A percentile compares a stretch with the other conserved stretches of the same genome.
phyloP scores from a whole-genome alignment of 768 basidiomycete species.

The Pleurotus djamor region DNA sequence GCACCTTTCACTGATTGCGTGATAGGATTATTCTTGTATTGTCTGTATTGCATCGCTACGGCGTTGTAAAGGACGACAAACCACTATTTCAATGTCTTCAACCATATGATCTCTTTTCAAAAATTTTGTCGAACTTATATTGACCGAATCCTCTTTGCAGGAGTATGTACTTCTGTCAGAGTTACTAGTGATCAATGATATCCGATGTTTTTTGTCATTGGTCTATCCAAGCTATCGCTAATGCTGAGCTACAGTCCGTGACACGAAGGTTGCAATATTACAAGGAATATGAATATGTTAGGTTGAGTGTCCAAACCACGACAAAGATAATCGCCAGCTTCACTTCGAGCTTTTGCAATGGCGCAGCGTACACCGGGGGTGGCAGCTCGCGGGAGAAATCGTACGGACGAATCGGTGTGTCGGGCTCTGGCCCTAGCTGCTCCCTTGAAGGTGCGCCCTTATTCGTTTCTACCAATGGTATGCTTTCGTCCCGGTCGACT shows the following conservation, averaged over 20 bases:
- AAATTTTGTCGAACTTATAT: background rate
- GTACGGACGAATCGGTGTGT: no score
- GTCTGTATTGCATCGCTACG: slow-evolving; percentile 11
- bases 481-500: background rate
- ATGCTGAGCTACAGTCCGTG: no score
- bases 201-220: no score
- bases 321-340: slow-evolving; percentile 17
- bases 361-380: no score
- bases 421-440: no score
- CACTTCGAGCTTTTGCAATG: slow-evolving; percentile 1
- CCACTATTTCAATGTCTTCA: slow-evolving; percentile 27
- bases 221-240: no score
- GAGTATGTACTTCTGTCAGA: background rate
- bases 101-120: slow-evolving; percentile 29
- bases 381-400: no score
- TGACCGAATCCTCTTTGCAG: slow-evolving; percentile 6
- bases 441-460: background rate
- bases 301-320: slow-evolving; percentile 54
- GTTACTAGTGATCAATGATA: no score
- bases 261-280: background rate
- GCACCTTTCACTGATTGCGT: background rate
- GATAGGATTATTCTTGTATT: slow-evolving; percentile 23
- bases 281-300: slow-evolving; percentile 37
- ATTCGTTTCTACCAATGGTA: background rate
- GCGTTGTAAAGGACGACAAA: slow-evolving; percentile 18